These are phyloP conservation scores for Pseudogymnoascus sp. DNA, from an alignment of 2,329 filamentous ascomycete genomes.

Conservation along the genomic window DNA sequence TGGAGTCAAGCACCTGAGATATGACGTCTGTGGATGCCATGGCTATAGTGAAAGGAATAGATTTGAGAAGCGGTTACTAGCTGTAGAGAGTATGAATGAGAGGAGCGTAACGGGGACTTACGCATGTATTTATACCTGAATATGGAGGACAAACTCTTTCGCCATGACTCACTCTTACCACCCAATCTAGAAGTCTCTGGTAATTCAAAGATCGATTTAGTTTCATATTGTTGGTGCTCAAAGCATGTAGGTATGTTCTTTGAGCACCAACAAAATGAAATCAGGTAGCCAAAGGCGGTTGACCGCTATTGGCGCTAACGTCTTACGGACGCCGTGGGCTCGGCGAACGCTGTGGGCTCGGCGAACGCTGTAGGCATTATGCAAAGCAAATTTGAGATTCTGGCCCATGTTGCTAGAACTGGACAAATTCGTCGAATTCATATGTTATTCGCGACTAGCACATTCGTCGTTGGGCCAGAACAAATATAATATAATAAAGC, in stretches of 20 bases:
- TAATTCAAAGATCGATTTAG: background rate
- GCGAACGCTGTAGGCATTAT: background rate
- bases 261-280: too few species aligned
- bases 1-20: slow-evolving; percentile 43
- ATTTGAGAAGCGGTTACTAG: background rate
- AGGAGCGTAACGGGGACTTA: background rate
- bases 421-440: background rate
- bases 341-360: background rate
- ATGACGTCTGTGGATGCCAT: slow-evolving; percentile 33
- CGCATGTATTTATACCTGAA: background rate
- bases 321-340: background rate
- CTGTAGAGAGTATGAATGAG: background rate
- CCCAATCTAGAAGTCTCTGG: background rate
- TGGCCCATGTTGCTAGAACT: background rate
- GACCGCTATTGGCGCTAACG: background rate
- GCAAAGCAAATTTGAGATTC: background rate
- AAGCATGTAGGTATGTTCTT: background rate
- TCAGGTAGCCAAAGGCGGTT: background rate
- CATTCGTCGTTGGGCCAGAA: too few species aligned
- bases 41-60: background rate
- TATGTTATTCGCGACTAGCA: too few species aligned
- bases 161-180: background rate
- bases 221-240: background rate
- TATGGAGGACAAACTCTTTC: background rate
- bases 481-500: too few species aligned